These are phyloP conservation scores for Zostera marina DNA, from an alignment of 116 monocot genomes.

Conservation along the genomic window DNA sequence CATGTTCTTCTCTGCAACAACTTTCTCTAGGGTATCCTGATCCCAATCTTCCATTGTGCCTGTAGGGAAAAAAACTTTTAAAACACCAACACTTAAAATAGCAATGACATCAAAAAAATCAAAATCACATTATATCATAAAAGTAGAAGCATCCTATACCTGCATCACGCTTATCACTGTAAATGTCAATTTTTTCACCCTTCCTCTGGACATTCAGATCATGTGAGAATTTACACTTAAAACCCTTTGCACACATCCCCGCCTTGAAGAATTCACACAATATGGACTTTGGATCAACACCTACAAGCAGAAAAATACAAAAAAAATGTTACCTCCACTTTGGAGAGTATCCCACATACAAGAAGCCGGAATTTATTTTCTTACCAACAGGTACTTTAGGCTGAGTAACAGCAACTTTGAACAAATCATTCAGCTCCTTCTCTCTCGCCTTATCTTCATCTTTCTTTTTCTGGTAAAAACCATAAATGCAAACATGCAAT, in stretches of 20 bases:
- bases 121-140: no score
- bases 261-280: conserved; percentile 95
- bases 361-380: not conserved
- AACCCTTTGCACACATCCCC: conserved; percentile 84
- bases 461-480: conserved; percentile 71
- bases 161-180: conserved; percentile 77
- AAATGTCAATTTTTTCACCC: conserved; percentile 93
- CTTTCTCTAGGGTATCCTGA: conserved; percentile 89
- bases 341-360: not conserved
- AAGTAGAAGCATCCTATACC: conserved; percentile 9
- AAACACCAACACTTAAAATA: not conserved
- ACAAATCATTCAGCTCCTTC: conserved; percentile 94
- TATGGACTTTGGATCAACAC: conserved; percentile 97
- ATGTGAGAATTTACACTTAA: conserved; percentile 96
- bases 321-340: not conserved
- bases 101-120: no score
- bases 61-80: conserved; percentile 3
- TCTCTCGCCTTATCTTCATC: conserved; percentile 97
- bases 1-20: conserved; percentile 62
- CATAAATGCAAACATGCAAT: not conserved
- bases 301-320: conserved; percentile 22
- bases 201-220: conserved; percentile 97
- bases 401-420: conserved; percentile 90
- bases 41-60: conserved; percentile 98
- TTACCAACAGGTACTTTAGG: conserved; percentile 91